Evolutionary conservation across 1,284 basidiomycete genomes (phyloP).

Genomic region (Malassezia japonica): DNA sequence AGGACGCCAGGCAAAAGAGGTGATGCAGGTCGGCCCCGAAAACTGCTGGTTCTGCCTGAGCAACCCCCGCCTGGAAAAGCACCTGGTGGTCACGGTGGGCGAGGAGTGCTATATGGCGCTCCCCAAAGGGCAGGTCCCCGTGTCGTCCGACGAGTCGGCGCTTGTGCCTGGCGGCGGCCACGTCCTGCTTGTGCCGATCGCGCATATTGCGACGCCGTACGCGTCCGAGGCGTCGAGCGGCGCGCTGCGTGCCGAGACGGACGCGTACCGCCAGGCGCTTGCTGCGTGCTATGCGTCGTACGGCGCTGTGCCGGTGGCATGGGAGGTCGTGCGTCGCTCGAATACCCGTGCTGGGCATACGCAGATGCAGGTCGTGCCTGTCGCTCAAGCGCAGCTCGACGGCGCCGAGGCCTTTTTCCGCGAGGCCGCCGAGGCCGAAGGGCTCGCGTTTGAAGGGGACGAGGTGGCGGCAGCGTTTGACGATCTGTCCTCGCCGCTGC

Average conservation of each 20-base stretch:
- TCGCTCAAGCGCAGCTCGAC: neutral
- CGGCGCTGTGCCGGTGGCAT: conserved; percentile 16
- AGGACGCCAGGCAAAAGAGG: neutral
- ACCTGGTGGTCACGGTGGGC: conserved; percentile 35
- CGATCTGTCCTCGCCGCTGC: neutral
- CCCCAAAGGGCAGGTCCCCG: conserved; percentile 37
- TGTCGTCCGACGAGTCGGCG: conserved; percentile 11
- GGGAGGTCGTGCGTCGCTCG: conserved; percentile 25
- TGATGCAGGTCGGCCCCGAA: conserved; percentile 33
- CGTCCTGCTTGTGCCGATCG: conserved; percentile 35
- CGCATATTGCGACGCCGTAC: conserved; percentile 19
- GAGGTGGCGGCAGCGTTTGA: conserved; percentile 6
- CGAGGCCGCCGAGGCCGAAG: conserved; percentile 3
- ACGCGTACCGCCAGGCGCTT: conserved; percentile 16
- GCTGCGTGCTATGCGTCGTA: conserved; percentile 17
- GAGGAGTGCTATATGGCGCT: conserved; percentile 35
- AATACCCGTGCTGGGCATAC: conserved; percentile 31
- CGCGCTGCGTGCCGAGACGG: conserved; percentile 20
- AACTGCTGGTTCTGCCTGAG: conserved; percentile 48
- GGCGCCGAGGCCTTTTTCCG: conserved; percentile 15
- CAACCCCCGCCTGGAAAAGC: conserved; percentile 35
- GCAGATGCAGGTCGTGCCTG: conserved; percentile 34
- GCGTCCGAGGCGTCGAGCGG: neutral
- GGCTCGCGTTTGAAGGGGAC: conserved; percentile 17
- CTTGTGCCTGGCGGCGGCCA: conserved; percentile 35